Evolutionary conservation across 2,329 filamentous ascomycete genomes (phyloP), one percentile per base, ranked within the genome.

Genomic region (Stemphylium beticola): DNA sequence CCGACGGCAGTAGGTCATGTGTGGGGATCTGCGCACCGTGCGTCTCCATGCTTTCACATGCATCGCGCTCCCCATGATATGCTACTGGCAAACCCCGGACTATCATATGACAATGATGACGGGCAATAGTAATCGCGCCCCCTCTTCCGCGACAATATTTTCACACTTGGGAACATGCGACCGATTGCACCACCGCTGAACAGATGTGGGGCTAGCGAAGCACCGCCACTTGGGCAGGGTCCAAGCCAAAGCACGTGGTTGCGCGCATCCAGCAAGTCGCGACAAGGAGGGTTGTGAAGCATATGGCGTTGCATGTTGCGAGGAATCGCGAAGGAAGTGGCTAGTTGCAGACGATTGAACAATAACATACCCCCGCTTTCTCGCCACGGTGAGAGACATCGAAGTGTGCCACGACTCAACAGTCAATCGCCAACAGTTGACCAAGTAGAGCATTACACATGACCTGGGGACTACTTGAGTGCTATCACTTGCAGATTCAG

Each of bases 1-100:
- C 52, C 47, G 47, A 45, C 52, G 52, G 52, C 52, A 55, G 52
- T 55, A 51, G 52, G 52, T 55, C 52, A 56, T 53, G 49, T 53
- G 53, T 56, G 49, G 53, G 39, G 49, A 53, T 29, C 18, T 36
- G 47, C 34, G 47, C n/a, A 36, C 52, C 52, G 52, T 55, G 47
- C 52, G 42, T 36, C 39, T 29, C 26, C 38, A 24, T n/a, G 24
- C 48, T 52, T 55, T 55, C 53, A 55, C 53, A 55, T 55, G 53
- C 38, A 20, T 24, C 32, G 15, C 41, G 15, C 37, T 29, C 46
- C 14, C 40, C 31, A 29, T 50, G 18, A 15, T 55, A n/a, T 34
- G 22, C 43, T 26, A 8, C 33, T 41, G 18, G n/a, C n/a, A 20
- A 42, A 33, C 36, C 42, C 41, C 31, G 41, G 41, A 31, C 36